phyloP scores from a whole-genome alignment of 345 rosid species.

The Pistacia atlantica region DNA sequence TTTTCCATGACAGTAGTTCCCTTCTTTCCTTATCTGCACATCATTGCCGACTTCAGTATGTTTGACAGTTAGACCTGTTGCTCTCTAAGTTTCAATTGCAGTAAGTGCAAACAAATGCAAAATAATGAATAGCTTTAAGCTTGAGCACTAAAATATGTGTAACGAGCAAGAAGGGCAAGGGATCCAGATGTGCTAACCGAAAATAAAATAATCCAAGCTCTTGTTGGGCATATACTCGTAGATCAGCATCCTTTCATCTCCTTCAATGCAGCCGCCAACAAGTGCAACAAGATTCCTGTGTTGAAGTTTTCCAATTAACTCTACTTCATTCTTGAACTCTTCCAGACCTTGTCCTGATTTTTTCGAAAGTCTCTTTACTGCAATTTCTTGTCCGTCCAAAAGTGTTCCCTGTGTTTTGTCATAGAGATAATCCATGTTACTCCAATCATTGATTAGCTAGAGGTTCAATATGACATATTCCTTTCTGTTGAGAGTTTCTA shows the following conservation, averaged over 20 bases:
- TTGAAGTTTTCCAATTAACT: conserved; percentile 42
- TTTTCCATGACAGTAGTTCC: conserved; percentile 27
- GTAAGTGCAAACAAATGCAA: too few species aligned
- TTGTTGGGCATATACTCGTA: conserved; percentile 40
- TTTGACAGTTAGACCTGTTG: too few species aligned
- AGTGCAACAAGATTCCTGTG: conserved; percentile 49
- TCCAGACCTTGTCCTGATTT: conserved; percentile 37
- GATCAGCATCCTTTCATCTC: conserved; percentile 36
- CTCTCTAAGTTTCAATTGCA: neutral
- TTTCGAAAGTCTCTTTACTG: conserved; percentile 44
- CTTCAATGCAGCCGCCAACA: conserved; percentile 36
- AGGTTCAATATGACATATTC: too few species aligned
- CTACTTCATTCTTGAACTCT: conserved; percentile 42
- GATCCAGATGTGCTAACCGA: conserved; percentile 22
- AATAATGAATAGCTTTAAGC: too few species aligned
- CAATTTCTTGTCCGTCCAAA: conserved; percentile 36
- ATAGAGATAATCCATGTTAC: too few species aligned
- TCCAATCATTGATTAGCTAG: too few species aligned
- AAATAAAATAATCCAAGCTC: conserved; percentile 38
- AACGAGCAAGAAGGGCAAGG: too few species aligned
- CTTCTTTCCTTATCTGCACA: conserved; percentile 33
- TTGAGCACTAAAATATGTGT: too few species aligned
- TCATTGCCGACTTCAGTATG: neutral
- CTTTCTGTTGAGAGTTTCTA: neutral
- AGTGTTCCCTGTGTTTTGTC: conserved; percentile 20